A percentile compares a stretch with the other conserved stretches of the same genome.
Conservation (phyloP, 2,329 filamentous ascomycete genomes). For the Colletotrichum caudatum region DNA sequence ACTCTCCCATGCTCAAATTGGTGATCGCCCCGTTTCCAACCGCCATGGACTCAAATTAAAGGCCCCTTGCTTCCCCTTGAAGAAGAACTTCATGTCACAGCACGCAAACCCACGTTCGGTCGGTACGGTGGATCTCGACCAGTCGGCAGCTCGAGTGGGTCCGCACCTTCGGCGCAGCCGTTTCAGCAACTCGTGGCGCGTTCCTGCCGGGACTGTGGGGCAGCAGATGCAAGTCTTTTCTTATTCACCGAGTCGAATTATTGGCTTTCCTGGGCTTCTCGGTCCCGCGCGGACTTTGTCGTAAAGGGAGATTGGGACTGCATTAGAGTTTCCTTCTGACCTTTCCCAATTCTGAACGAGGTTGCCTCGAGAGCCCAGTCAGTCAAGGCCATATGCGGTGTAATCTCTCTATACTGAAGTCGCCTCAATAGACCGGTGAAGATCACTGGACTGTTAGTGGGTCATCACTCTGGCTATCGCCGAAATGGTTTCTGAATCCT, state of each 20-base stretch:
- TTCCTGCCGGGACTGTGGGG: background rate
- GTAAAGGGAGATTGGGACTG: conserved; percentile 25
- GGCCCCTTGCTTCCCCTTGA: conserved; percentile 13
- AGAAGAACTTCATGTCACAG: background rate
- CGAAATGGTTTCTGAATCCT: background rate
- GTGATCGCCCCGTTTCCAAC: background rate
- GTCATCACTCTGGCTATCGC: background rate
- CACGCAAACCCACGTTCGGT: background rate
- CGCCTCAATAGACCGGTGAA: background rate
- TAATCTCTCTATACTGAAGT: conserved; percentile 22
- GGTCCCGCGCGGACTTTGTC: conserved; percentile 15
- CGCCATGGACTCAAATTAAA: conserved; percentile 27
- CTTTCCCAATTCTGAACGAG: conserved; percentile 12
- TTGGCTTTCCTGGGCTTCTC: background rate
- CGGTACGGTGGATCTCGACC: background rate
- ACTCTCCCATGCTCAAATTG: background rate
- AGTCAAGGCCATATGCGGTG: conserved; percentile 8
- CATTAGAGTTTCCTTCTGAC: conserved; percentile 28
- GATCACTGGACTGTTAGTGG: too few relatives aligned
- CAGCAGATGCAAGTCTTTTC: background rate
- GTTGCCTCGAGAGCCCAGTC: background rate
- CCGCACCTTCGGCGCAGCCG: conserved; percentile 8
- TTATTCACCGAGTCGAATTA: background rate
- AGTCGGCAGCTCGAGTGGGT: conserved; percentile 15
- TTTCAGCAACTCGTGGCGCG: conserved; percentile 30